Conservation (phyloP, 768 basidiomycete genomes). For the Leccinum longicurvipes region DNA sequence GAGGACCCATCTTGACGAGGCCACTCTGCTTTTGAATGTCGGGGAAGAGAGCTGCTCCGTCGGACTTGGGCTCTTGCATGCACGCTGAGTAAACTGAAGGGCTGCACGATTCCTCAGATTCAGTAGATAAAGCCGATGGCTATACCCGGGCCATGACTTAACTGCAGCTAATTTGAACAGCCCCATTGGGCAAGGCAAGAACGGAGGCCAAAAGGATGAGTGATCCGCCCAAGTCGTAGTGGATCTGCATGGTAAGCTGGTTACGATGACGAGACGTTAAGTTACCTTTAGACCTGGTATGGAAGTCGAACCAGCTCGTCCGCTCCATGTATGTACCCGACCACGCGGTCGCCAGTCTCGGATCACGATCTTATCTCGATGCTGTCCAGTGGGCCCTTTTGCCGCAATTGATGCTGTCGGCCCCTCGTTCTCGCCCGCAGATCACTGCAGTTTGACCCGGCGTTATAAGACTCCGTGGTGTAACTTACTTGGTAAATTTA, state of each 20-base stretch:
- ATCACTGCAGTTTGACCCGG: background rate
- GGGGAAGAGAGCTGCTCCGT: too few relatives aligned
- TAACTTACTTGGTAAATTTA: background rate
- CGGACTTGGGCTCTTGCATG: too few relatives aligned
- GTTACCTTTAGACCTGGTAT: background rate
- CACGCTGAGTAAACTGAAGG: background rate
- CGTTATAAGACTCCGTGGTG: background rate
- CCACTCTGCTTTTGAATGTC: slow-evolving; percentile 13
- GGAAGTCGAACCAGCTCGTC: slow-evolving; percentile 18
- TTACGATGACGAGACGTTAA: background rate
- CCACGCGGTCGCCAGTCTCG: background rate
- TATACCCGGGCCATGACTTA: background rate
- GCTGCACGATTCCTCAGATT: background rate
- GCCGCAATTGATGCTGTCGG: background rate
- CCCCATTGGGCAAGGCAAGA: background rate
- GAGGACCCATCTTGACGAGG: background rate
- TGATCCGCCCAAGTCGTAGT: background rate
- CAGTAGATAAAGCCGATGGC: background rate
- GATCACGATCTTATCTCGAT: background rate
- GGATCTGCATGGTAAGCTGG: background rate
- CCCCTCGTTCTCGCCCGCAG: background rate
- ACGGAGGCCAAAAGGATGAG: background rate
- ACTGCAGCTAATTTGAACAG: background rate
- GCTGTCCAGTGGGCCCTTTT: background rate
- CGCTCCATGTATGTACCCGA: background rate